phyloP scores from a whole-genome alignment of 2,329 filamentous ascomycete genomes.

The Didymella exigua region DNA sequence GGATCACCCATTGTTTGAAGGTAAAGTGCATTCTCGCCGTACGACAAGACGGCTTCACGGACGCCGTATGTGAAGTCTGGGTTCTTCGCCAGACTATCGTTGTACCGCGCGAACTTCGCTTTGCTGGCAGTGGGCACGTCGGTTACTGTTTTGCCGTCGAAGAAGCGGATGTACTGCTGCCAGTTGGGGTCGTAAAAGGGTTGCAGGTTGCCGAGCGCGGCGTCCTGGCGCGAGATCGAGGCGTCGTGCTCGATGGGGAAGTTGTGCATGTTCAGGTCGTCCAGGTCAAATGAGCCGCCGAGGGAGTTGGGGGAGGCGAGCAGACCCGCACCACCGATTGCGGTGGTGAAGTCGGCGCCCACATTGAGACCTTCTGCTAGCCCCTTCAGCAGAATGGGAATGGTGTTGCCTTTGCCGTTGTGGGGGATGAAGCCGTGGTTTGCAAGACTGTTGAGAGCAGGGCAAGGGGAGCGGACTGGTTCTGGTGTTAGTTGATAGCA shows the following conservation, averaged over 20 bases:
- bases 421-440: conserved; percentile 29
- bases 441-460: conserved; percentile 23
- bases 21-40: conserved; percentile 25
- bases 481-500: neutral
- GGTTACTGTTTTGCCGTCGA: conserved; percentile 13
- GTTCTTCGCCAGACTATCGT: conserved; percentile 18
- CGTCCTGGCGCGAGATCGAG: conserved; percentile 24
- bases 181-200: conserved; percentile 18
- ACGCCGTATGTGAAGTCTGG: conserved; percentile 19
- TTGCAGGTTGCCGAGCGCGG: conserved; percentile 19
- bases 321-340: conserved; percentile 19
- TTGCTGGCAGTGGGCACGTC: conserved; percentile 18
- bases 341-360: conserved; percentile 24
- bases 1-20: conserved; percentile 19
- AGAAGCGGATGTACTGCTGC: conserved; percentile 23
- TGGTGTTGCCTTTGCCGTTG: conserved; percentile 21
- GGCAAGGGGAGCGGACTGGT: conserved; percentile 24
- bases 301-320: conserved; percentile 23
- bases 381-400: conserved; percentile 23
- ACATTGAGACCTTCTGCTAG: conserved; percentile 25
- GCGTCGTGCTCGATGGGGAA: conserved; percentile 33
- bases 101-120: conserved; percentile 20
- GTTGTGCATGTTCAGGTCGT: conserved; percentile 23
- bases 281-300: conserved; percentile 24
- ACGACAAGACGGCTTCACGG: conserved; percentile 19